These are phyloP conservation scores for Pichia sp. DNA, from an alignment of 1,139 yeast genomes.

Conservation along the genomic window DNA sequence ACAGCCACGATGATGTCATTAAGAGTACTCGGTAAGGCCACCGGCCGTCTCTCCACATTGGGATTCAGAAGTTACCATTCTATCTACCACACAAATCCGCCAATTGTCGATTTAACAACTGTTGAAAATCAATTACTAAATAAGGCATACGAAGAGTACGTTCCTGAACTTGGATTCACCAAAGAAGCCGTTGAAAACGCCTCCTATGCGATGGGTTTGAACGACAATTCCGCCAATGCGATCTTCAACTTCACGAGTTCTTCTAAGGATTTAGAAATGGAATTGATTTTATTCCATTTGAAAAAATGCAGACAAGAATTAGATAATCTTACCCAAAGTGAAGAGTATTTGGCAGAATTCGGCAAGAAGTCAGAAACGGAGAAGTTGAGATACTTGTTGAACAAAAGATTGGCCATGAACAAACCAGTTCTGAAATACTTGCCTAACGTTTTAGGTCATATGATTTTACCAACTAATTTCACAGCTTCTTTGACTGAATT, in stretches of 20 bases:
- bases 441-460: conserved; percentile 49
- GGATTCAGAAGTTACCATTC: conserved; percentile 25
- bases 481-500: conserved; percentile 59
- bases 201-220: conserved; percentile 56
- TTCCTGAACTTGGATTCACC: conserved; percentile 72
- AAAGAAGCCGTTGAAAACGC: conserved; percentile 60
- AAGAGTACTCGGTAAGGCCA: background rate
- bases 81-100: conserved; percentile 29
- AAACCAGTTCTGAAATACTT: conserved; percentile 47
- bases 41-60: too few species aligned
- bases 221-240: conserved; percentile 61
- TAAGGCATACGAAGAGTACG: conserved; percentile 47
- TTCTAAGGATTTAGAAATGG: conserved; percentile 38
- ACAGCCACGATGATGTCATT: too few species aligned
- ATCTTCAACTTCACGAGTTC: conserved; percentile 48
- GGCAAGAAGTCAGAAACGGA: conserved; percentile 29
- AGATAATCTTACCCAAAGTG: conserved; percentile 31
- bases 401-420: conserved; percentile 64
- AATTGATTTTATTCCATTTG: conserved; percentile 66
- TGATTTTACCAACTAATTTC: conserved; percentile 55
- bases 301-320: conserved; percentile 52
- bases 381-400: conserved; percentile 47
- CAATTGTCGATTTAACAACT: conserved; percentile 24
- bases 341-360: conserved; percentile 14
- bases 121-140: conserved; percentile 38